A percentile compares a stretch with the other conserved stretches of the same genome.
These are phyloP conservation scores for Fereydounia khargensis DNA, from an alignment of 1,284 basidiomycete species.

Conservation along the genomic window DNA sequence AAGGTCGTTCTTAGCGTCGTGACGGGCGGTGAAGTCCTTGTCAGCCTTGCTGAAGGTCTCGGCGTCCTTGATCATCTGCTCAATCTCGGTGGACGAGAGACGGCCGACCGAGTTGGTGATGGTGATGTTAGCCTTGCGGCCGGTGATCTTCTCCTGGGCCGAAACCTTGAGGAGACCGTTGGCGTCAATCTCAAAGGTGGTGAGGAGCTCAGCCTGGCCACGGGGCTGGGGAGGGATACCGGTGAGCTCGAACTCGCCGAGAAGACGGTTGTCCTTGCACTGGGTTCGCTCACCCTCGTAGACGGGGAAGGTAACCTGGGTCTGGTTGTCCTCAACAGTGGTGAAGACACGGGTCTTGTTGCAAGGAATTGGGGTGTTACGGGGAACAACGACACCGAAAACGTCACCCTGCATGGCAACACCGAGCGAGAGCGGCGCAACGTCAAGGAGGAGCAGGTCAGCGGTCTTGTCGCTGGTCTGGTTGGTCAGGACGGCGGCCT, in stretches of 20 bases:
- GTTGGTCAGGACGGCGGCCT: constrained; percentile 57
- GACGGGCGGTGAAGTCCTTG: constrained; percentile 57
- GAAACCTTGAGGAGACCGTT: constrained; percentile 57
- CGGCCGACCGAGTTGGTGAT: constrained; percentile 58
- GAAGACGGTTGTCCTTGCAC: constrained; percentile 58
- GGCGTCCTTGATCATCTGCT: constrained; percentile 59
- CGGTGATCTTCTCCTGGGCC: constrained; percentile 55
- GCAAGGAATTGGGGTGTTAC: constrained; percentile 57
- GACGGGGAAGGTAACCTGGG: constrained; percentile 57
- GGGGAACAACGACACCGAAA: constrained; percentile 56
- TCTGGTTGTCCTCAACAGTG: constrained; percentile 58
- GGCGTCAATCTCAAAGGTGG: constrained; percentile 57
- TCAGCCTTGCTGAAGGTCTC: constrained; percentile 57
- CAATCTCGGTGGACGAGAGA: constrained; percentile 54
- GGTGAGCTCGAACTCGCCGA: constrained; percentile 57
- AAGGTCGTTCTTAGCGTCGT: constrained; percentile 57
- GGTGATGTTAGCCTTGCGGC: constrained; percentile 57
- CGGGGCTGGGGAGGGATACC: constrained; percentile 57
- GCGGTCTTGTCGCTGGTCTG: constrained; percentile 58
- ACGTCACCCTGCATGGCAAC: constrained; percentile 58
- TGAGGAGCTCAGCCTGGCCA: constrained; percentile 55
- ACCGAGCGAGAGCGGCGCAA: constrained; percentile 58
- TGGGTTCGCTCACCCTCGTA: constrained; percentile 58
- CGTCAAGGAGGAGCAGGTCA: constrained; percentile 57
- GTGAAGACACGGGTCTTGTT: constrained; percentile 58